phyloP scores from a whole-genome alignment of 2,329 filamentous ascomycete species.

The Colletotrichum agaves region DNA sequence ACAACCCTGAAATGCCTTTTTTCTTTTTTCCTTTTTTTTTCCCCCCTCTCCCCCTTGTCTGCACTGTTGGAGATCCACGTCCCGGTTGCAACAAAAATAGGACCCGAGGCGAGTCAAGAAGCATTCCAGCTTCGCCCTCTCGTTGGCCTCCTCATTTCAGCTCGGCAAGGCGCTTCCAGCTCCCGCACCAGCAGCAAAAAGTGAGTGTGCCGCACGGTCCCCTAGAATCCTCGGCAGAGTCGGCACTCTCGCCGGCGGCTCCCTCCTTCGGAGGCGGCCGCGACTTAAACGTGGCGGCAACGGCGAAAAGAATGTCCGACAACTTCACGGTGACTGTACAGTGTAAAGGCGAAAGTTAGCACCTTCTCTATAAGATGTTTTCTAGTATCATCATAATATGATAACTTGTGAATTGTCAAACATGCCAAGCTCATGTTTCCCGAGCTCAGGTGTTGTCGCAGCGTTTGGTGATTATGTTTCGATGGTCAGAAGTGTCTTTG shows the following conservation, averaged over 20 bases:
- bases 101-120: slow-evolving; percentile 2
- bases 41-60: no score
- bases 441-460: no score
- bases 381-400: no score
- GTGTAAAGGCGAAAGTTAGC: no score
- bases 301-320: slow-evolving; percentile 1
- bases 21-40: no score
- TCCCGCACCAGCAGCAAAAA: not conserved
- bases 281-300: not conserved
- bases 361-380: no score
- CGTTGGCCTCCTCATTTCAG: not conserved
- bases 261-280: not conserved
- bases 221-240: no score
- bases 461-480: no score
- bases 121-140: not conserved
- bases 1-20: not conserved
- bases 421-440: no score
- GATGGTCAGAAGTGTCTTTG: no score
- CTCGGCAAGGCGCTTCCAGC: slow-evolving; percentile 2
- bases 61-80: not conserved
- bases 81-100: slow-evolving; percentile 9
- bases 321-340: not conserved
- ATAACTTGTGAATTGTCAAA: no score
- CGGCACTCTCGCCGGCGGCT: not conserved
- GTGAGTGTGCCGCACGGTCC: slow-evolving; percentile 3